Evolutionary conservation across 2,329 filamentous ascomycete species (phyloP), one percentile per base, ranked within the genome.

Genomic region (Scedosporium apiospermum): DNA sequence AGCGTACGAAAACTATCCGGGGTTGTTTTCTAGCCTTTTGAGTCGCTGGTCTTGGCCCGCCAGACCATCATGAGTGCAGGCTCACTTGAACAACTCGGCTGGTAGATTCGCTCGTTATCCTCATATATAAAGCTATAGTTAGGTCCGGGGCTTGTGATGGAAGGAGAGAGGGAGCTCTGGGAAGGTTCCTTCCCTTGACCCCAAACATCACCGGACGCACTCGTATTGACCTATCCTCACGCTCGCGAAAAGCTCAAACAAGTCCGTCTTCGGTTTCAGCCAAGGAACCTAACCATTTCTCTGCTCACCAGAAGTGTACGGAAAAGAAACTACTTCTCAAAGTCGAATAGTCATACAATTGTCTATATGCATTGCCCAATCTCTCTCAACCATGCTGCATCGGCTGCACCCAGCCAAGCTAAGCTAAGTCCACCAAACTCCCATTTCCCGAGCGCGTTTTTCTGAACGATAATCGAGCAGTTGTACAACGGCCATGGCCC

Each of bases 281-380:
- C 12, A 14, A 55, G 12, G 23, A 55, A 16, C 23, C 58, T 60
- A 16, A 30, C 21, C 41, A 60, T 60, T 46, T 42, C 57, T 38
- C 30, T 14, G 21, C 18, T 18, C 57, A 30, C 41, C 38, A 30
- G 27, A 30, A 4, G 34, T 41, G 23, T 14, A 60, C 58, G 9
- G 5, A 14, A 21, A 44, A 12, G 46, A 46, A 44, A 46, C 6
- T 21, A n/a, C 12, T 55, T 26, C 12, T 55, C 51, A 23, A 55
- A 51, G 59, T 51, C 60, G 60, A 61, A 51, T 61, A 57, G n/a
- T 61, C 60, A 57, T 61, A 61, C 60, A 61, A 51, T 61, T 34
- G 60, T 61, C 60, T 61, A 61, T 61, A 61, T 42, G 49, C 60
- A 6, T 21, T 18, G 51, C 30, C 49, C 30, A 55, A 42, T 51